phyloP scores from a whole-genome alignment of 768 basidiomycete genomes.

The Tephrocybe rancida region DNA sequence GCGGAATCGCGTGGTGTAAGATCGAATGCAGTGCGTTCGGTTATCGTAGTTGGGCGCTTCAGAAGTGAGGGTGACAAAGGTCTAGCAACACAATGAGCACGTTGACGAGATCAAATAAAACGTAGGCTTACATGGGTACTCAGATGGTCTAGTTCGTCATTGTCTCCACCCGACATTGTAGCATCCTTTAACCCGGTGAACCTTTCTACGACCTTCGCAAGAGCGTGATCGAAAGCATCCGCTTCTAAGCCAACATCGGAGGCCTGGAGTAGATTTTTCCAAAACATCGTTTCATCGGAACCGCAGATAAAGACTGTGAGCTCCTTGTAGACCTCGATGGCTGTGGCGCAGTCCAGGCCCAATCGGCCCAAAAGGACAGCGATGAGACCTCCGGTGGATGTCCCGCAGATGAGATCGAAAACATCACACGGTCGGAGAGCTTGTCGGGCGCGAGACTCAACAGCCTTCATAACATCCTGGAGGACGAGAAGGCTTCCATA shows the following conservation, averaged over 20 bases:
- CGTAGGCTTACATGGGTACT: conserved; percentile 11
- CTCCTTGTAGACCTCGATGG: conserved; percentile 25
- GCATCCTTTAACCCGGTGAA: conserved; percentile 7
- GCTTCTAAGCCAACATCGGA: conserved; percentile 12
- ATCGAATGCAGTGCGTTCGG: conserved; percentile 22
- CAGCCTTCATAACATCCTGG: conserved; percentile 22
- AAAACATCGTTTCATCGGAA: conserved; percentile 16
- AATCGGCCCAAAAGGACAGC: conserved; percentile 29
- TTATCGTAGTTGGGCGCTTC: conserved; percentile 23
- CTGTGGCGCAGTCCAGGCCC: conserved; percentile 25
- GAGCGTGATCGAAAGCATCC: not conserved
- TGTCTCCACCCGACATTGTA: not conserved
- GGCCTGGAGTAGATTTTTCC: conserved; percentile 12
- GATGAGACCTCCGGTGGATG: conserved; percentile 28
- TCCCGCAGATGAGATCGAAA: conserved; percentile 32
- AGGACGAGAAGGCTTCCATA: conserved; percentile 24
- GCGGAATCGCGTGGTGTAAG: conserved; percentile 18
- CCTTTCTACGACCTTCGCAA: conserved; percentile 2
- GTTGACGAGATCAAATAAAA: not conserved
- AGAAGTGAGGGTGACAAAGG: conserved; percentile 24
- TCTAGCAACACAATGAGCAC: conserved; percentile 7
- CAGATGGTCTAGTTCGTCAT: conserved; percentile 6
- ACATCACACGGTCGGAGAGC: conserved; percentile 26
- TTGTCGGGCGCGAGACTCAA: conserved; percentile 17
- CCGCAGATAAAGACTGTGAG: conserved; percentile 16